phyloP scores from a whole-genome alignment of 768 basidiomycete species.

The Coprinopsis sp. region DNA sequence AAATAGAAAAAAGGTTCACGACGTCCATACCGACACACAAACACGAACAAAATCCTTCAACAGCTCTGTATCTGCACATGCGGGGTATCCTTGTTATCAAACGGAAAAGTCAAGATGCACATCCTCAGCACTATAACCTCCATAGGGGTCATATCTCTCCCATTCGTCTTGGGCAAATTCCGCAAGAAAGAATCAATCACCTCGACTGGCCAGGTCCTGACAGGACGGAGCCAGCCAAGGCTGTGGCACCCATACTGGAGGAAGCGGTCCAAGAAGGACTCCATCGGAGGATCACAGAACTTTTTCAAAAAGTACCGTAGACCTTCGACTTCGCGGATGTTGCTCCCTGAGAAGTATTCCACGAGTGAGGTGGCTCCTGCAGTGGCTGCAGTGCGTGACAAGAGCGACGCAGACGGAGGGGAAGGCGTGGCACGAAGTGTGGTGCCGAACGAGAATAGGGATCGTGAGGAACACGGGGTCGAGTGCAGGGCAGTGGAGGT shows the following conservation, averaged over 20 bases:
- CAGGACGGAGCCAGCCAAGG: not conserved
- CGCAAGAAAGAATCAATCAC: conserved; percentile 1
- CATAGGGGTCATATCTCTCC: conserved; percentile 1
- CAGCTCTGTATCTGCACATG: too few relatives aligned
- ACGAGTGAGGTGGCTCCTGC: too few relatives aligned
- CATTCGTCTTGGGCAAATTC: not conserved
- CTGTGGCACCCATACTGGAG: conserved; percentile 5
- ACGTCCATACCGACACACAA: too few relatives aligned
- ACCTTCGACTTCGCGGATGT: not conserved
- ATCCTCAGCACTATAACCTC: conserved; percentile 1
- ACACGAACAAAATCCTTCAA: too few relatives aligned
- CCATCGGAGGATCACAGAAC: conserved; percentile 3
- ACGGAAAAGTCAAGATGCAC: not conserved
- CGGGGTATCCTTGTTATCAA: not conserved
- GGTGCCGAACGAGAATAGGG: too few relatives aligned
- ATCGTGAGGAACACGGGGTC: too few relatives aligned
- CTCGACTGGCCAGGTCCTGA: not conserved
- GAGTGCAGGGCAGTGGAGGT: too few relatives aligned
- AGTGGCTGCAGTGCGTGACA: too few relatives aligned
- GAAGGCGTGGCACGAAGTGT: too few relatives aligned
- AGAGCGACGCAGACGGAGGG: too few relatives aligned
- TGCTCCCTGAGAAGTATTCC: not conserved
- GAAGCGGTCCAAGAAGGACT: conserved; percentile 1
- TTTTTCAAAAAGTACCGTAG: not conserved
- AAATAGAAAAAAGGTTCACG: too few relatives aligned